These are phyloP conservation scores for Ascoidea tarda DNA, from an alignment of 805 yeast species.

Conservation along the genomic window DNA sequence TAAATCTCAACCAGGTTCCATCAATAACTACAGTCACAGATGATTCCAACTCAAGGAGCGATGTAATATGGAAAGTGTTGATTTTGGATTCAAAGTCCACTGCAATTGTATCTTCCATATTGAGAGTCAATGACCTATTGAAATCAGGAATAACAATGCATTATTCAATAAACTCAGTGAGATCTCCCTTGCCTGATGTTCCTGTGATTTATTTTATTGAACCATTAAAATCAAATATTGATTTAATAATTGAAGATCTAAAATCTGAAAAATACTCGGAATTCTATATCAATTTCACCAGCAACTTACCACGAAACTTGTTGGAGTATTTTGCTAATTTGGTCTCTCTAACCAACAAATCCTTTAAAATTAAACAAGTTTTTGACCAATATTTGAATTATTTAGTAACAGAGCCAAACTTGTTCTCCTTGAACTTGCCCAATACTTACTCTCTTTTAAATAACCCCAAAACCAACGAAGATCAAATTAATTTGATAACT, in stretches of 20 bases:
- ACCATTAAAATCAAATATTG: constrained; percentile 70
- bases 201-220: constrained; percentile 88
- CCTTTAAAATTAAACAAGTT: constrained; percentile 69
- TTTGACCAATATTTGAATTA: constrained; percentile 91
- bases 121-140: constrained; percentile 81
- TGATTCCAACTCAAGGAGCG: constrained; percentile 41
- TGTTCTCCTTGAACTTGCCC: constrained; percentile 65
- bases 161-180: constrained; percentile 43
- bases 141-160: constrained; percentile 90
- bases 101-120: constrained; percentile 77
- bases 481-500: constrained; percentile 52
- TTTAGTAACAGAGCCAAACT: constrained; percentile 82
- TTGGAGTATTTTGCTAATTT: constrained; percentile 82
- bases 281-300: constrained; percentile 76
- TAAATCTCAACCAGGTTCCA: constrained; percentile 48
- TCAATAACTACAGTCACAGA: constrained; percentile 27
- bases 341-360: constrained; percentile 59
- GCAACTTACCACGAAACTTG: constrained; percentile 60
- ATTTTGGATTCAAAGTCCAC: constrained; percentile 73
- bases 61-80: constrained; percentile 81
- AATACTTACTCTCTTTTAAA: constrained; percentile 57
- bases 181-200: constrained; percentile 86
- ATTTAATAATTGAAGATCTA: constrained; percentile 57
- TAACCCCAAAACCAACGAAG: constrained; percentile 60
- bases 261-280: constrained; percentile 63